A percentile compares a stretch with the other conserved stretches of the same genome.
Conservation (phyloP, 2,329 filamentous ascomycete genomes). For the Fusarium citri region DNA sequence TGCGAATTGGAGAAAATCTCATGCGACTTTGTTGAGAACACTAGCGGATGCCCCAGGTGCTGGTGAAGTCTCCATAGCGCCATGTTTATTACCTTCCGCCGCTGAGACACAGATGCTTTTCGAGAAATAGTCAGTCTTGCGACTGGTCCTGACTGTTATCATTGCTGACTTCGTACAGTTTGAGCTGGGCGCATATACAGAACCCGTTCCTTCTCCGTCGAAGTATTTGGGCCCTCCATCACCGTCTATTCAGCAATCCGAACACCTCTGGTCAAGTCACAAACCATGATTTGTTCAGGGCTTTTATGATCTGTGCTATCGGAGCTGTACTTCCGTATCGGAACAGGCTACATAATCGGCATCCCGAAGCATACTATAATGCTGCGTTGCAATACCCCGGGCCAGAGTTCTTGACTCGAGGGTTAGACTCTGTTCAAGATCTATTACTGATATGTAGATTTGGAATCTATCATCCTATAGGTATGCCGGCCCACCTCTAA, state of each 20-base stretch:
- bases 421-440: conserved; percentile 34
- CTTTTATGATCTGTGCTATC: conserved; percentile 36
- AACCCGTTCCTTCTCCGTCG: conserved; percentile 12
- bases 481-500: too few relatives aligned
- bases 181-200: conserved; percentile 28
- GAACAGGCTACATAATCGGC: conserved; percentile 5
- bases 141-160: fast-evolving
- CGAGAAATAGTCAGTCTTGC: conserved; percentile 20
- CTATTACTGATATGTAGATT: conserved; percentile 34
- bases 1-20: conserved; percentile 18
- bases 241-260: background rate
- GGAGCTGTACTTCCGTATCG: conserved; percentile 21
- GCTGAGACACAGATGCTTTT: conserved; percentile 4
- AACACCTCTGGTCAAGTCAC: fast-evolving
- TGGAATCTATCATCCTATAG: conserved; percentile 40
- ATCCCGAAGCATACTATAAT: conserved; percentile 36
- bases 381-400: conserved; percentile 16
- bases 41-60: conserved; percentile 5
- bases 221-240: conserved; percentile 23
- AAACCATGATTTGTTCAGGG: conserved; percentile 17
- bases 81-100: conserved; percentile 2
- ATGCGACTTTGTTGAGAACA: conserved; percentile 11
- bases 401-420: conserved; percentile 3
- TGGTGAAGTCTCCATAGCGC: conserved; percentile 4
- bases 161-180: background rate